Percentiles rank a stretch among this genome's conserved stretches.
These are phyloP conservation scores for Atkinsonella hypoxylon DNA, from an alignment of 2,329 filamentous ascomycete species.

Conservation along the genomic window DNA sequence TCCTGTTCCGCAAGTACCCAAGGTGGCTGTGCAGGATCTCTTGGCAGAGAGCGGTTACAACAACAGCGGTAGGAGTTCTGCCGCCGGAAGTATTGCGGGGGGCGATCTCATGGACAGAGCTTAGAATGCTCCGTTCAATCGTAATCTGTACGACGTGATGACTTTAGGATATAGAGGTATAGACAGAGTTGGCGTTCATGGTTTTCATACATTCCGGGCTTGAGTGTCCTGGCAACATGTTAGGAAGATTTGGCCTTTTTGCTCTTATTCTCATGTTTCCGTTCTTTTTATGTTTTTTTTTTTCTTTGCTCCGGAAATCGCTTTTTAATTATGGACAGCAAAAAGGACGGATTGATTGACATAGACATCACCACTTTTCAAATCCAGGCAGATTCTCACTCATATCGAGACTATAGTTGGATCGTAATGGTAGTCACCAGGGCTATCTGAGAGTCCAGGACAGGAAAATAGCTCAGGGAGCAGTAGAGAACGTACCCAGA, in stretches of 20 bases:
- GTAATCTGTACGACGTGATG: constrained; percentile 25
- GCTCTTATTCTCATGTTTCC: neutral
- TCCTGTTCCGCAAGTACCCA: constrained; percentile 81
- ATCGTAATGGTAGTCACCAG: constrained; percentile 11
- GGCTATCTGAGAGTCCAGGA: constrained; percentile 4
- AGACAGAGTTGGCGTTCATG: constrained; percentile 28
- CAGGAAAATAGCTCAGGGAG: neutral
- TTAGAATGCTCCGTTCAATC: constrained; percentile 18
- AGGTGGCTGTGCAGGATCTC: constrained; percentile 78
- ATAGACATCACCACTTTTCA: constrained; percentile 11
- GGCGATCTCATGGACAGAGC: constrained; percentile 51
- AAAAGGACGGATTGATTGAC: neutral
- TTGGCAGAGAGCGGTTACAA: constrained; percentile 57
- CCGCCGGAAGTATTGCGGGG: constrained; percentile 65
- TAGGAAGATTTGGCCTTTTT: constrained; percentile 1
- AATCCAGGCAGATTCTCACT: constrained; percentile 3
- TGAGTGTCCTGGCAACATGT: neutral
- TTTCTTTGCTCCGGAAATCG: neutral
- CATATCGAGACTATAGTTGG: constrained; percentile 12
- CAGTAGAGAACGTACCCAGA: neutral
- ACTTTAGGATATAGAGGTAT: constrained; percentile 27
- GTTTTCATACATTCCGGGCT: constrained; percentile 11
- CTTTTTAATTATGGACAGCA: neutral
- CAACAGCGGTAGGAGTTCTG: constrained; percentile 64
- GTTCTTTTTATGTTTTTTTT: constrained; percentile 9